Evolutionary conservation across 805 yeast genomes (phyloP).

Genomic region (Starmerella bombi): DNA sequence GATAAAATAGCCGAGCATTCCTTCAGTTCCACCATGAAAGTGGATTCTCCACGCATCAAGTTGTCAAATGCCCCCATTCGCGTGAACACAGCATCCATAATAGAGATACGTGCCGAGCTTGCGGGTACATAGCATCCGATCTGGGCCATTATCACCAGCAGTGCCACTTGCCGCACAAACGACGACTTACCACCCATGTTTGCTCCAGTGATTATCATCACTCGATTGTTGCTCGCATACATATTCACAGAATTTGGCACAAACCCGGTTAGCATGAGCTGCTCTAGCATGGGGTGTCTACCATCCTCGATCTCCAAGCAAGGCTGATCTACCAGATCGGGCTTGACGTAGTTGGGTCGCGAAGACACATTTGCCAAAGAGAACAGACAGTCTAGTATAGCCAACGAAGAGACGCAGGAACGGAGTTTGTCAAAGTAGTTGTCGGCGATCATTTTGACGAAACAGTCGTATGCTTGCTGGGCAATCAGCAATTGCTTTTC

Average conservation of each 20-base stretch:
- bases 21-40: conserved; percentile 65
- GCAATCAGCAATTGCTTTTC: conserved; percentile 39
- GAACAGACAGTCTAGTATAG: conserved; percentile 50
- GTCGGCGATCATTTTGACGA: conserved; percentile 30
- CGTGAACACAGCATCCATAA: conserved; percentile 46
- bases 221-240: conserved; percentile 35
- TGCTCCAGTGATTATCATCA: conserved; percentile 66
- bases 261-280: conserved; percentile 32
- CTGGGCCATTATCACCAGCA: conserved; percentile 60
- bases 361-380: conserved; percentile 52
- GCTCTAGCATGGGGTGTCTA: conserved; percentile 56
- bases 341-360: conserved; percentile 36
- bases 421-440: conserved; percentile 31
- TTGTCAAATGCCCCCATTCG: conserved; percentile 75
- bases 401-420: conserved; percentile 35
- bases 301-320: conserved; percentile 42
- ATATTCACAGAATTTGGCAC: conserved; percentile 57
- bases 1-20: conserved; percentile 50
- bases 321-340: conserved; percentile 36
- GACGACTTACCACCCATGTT: conserved; percentile 84
- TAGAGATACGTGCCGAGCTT: conserved; percentile 42
- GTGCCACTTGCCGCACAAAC: conserved; percentile 59
- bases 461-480: conserved; percentile 35
- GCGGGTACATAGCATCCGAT: conserved; percentile 71
- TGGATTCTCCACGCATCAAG: conserved; percentile 59